Conservation (phyloP, 805 yeast species). For the Grigorovia transvaalensis region DNA sequence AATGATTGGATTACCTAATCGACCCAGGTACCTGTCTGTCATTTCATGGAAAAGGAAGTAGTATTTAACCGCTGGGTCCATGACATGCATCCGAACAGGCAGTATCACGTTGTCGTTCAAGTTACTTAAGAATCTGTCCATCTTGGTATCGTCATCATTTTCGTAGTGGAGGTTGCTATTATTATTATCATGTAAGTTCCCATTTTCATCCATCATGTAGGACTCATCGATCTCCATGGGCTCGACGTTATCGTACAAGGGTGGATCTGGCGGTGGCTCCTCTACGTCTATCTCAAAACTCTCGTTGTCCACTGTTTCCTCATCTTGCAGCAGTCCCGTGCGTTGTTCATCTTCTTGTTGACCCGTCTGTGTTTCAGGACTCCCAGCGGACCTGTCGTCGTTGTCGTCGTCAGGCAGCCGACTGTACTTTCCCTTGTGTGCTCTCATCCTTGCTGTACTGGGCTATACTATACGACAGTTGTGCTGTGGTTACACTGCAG, state of each 20-base stretch:
- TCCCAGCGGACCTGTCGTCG: too few species aligned
- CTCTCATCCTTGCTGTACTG: too few species aligned
- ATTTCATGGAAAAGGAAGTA: conserved; percentile 29
- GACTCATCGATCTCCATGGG: conserved; percentile 38
- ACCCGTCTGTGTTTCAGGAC: not conserved
- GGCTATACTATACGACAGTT: too few species aligned
- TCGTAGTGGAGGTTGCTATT: not conserved
- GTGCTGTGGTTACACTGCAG: not conserved
- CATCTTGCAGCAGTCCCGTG: not conserved
- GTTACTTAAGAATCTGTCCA: conserved; percentile 12
- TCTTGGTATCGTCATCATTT: conserved; percentile 4
- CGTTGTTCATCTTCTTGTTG: too few species aligned
- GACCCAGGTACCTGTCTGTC: conserved; percentile 48
- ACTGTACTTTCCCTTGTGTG: not conserved
- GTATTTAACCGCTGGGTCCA: conserved; percentile 39
- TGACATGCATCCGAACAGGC: conserved; percentile 32
- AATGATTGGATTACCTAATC: conserved; percentile 78
- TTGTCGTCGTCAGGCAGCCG: not conserved
- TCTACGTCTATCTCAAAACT: not conserved
- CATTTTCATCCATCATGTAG: not conserved
- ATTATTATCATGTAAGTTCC: not conserved
- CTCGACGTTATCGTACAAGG: conserved; percentile 19
- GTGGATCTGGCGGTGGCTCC: conserved; percentile 24
- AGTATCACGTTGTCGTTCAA: conserved; percentile 26
- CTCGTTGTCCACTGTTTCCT: not conserved